Base-by-base conservation (phyloP, 1,139 yeast species). In the Wickerhamiella pararugosa region DNA sequence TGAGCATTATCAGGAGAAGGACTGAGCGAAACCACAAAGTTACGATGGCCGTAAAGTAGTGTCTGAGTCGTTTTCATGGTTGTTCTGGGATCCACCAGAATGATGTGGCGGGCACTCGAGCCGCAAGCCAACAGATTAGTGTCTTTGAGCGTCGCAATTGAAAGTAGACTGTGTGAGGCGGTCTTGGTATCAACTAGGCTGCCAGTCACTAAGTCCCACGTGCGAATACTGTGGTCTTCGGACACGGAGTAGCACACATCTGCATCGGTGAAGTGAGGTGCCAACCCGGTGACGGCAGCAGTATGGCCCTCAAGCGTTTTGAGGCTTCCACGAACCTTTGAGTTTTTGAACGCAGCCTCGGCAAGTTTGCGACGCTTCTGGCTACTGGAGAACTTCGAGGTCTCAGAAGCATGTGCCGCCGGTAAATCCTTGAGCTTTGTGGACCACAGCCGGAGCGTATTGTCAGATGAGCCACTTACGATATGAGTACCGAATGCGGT, bases 71-170 rank as follows among this genome's bases (percentile, higher is more conserved):
- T 71, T 51, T 66, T 43, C 32, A 52, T 46, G 9, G 50, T 56
- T 49, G 40, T 63, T 60, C 97, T 73, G 43, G 97, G 97, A 60
- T 90, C 99, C 58, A 84, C 94, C 49, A 87, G 67, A 48, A 86
- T 79, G 52, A 90, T 86, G 61, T 87, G 97, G 62, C 97, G 81
- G 15, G 96, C 96, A 9, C 94, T 80, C 4, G 96, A 86, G 21
- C 99, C 99, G 43, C 92, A 75, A 6, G 90, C 94, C 41, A 92
- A 65, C 46, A 90, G 67, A 1, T 57, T 46, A 47, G 74, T 66
- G 47, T 67, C 66, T 26, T 83, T 75, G 47, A 90, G 64, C 50
- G 79, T 78, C 36, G 78, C 68, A 36, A 87, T 64, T 1, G 94
- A 80, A 39, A 87, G 69, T 48, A 90, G 68, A 6, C 97, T 79